Conservation (phyloP, 1,284 basidiomycete species). For the Puccinia hordei region DNA sequence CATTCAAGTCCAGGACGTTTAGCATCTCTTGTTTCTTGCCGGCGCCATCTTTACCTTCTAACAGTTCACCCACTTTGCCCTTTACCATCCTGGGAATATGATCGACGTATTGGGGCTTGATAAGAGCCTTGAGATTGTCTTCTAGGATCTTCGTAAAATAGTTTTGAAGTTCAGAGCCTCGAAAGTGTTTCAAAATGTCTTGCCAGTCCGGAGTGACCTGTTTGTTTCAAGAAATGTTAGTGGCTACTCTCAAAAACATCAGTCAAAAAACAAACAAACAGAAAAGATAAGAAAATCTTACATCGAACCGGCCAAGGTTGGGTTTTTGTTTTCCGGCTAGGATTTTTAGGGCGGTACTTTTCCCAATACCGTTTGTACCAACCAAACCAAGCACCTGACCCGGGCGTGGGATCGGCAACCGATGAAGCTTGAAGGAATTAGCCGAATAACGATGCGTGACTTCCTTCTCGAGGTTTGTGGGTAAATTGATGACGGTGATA, state of each 20-base stretch:
- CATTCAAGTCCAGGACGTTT: constrained; percentile 78
- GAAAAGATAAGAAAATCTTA: constrained; percentile 62
- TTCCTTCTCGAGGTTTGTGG: constrained; percentile 88
- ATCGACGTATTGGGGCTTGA: constrained; percentile 98
- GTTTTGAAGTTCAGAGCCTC: constrained; percentile 94
- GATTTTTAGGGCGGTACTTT: constrained; percentile 93
- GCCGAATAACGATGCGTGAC: constrained; percentile 96
- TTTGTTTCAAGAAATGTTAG: constrained; percentile 34
- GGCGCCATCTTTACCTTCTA: constrained; percentile 74
- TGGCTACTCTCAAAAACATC: background rate
- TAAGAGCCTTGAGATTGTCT: constrained; percentile 93
- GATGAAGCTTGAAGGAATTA: constrained; percentile 96
- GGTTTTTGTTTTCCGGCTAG: constrained; percentile 93
- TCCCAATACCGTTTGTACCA: constrained; percentile 97
- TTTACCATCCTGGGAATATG: constrained; percentile 96
- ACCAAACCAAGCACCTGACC: constrained; percentile 94
- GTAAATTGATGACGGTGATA: constrained; percentile 93
- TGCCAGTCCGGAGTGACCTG: constrained; percentile 93
- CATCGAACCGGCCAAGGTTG: constrained; percentile 84
- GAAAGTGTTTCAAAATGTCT: constrained; percentile 94
- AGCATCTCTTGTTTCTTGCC: constrained; percentile 81
- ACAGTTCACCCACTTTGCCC: constrained; percentile 80
- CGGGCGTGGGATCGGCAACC: constrained; percentile 88
- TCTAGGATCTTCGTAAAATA: constrained; percentile 99
- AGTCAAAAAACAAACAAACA: constrained; percentile 53